phyloP scores from a whole-genome alignment of 2,329 filamentous ascomycete species.

The Ophiosphaerella narmari region DNA sequence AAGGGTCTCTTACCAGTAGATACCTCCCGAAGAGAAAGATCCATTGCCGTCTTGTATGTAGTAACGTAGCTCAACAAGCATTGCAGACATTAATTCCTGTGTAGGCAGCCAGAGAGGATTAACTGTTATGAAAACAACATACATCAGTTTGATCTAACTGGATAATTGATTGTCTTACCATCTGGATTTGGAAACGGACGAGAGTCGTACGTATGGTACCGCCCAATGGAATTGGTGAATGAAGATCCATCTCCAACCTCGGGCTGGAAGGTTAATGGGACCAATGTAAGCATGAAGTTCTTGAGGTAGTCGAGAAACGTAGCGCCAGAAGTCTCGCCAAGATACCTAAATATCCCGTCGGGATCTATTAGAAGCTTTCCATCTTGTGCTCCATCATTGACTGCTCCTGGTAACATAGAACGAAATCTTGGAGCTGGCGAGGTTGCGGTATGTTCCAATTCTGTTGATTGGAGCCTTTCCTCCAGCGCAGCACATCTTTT shows the following conservation, averaged over 20 bases:
- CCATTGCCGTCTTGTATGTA: slow-evolving; percentile 34
- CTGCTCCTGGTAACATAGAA: slow-evolving; percentile 9
- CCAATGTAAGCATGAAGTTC: slow-evolving; percentile 29
- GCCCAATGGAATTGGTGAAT: slow-evolving; percentile 27
- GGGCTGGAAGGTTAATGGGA: slow-evolving; percentile 19
- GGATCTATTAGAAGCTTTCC: slow-evolving; percentile 26
- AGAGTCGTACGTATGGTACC: slow-evolving; percentile 36
- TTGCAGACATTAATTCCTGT: slow-evolving; percentile 21
- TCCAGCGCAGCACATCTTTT: slow-evolving; percentile 27
- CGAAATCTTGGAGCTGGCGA: slow-evolving; percentile 12
- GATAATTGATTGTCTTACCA: slow-evolving; percentile 1
- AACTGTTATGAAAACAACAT: slow-evolving; percentile 2
- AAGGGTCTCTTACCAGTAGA: slow-evolving; percentile 18
- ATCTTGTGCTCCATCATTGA: slow-evolving; percentile 13
- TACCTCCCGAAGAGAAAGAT: slow-evolving; percentile 26
- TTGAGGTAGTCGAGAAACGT: slow-evolving; percentile 33
- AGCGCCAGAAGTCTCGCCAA: slow-evolving; percentile 33
- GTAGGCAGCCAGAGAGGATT: slow-evolving; percentile 33
- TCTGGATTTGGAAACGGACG: slow-evolving; percentile 28
- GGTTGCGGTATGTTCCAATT: slow-evolving; percentile 20
- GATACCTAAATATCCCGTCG: slow-evolving; percentile 20
- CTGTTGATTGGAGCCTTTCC: slow-evolving; percentile 15
- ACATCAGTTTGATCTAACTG: neutral
- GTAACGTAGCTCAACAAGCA: slow-evolving; percentile 25
- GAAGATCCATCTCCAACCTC: slow-evolving; percentile 22